Evolutionary conservation across 176 grass and related monocot species (phyloP).

Genomic region (Coix lacrymajobi): DNA sequence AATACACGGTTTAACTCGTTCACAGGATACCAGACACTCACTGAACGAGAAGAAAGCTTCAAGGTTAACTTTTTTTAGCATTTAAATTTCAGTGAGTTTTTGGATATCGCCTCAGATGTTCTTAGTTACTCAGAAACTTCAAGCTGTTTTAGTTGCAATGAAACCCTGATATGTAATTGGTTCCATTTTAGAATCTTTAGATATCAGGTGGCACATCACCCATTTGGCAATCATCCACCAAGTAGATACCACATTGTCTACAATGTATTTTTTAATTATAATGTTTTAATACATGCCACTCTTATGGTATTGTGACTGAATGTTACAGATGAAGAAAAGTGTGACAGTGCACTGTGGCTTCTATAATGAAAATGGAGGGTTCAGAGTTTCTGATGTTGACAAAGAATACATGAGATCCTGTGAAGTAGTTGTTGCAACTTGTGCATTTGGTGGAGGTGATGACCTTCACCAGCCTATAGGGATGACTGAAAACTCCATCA

Average conservation of each 20-base stretch:
- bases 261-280: not conserved
- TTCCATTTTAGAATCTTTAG: not conserved
- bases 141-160: not conserved
- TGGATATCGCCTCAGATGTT: constrained; percentile 11
- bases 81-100: constrained; percentile 19
- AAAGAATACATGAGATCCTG: constrained; percentile 75
- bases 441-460: constrained; percentile 97
- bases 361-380: constrained; percentile 72
- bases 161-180: not conserved
- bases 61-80: constrained; percentile 52
- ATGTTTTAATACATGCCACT: not conserved
- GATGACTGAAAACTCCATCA: constrained; percentile 62
- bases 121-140: not conserved
- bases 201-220: not conserved
- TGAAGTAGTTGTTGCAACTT: constrained; percentile 66
- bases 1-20: constrained; percentile 65
- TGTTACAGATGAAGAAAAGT: constrained; percentile 58
- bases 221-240: not conserved
- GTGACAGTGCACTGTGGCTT: constrained; percentile 78
- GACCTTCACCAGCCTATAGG: constrained; percentile 96
- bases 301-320: not conserved
- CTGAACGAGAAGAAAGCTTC: constrained; percentile 88
- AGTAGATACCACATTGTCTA: not conserved
- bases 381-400: constrained; percentile 67
- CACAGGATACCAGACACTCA: constrained; percentile 78